Base-by-base conservation (phyloP, 2,329 filamentous ascomycete species). In the Ophiostoma quercus region DNA sequence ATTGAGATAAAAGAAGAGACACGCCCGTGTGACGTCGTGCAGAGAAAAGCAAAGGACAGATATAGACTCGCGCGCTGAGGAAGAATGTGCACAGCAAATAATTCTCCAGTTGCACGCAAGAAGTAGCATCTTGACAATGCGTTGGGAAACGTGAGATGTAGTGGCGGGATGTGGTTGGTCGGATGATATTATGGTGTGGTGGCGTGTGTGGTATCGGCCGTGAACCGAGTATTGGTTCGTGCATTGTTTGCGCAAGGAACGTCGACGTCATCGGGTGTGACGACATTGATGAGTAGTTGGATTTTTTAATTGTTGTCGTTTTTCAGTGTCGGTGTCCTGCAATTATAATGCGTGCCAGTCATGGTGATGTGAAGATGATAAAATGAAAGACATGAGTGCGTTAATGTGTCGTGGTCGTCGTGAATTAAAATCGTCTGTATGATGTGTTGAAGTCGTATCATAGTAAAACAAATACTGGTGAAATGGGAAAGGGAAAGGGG, bases 341-440 rank as follows among this genome's bases (percentile, higher is more conserved):
- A 65, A 39, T 65, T 39, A 65, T 65, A n/a, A 39, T 65, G 60
- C 34, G 11, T 22, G 16, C 8, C 22, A 9, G 29, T 22, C 7
- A 65, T 39, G 3, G 39, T 37, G 19, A 25, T n/a, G 60, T 65
- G 14, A 22, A 41, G 19, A 62, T 57, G 7, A 5, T 39, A 41
- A 39, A 25, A 4, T 22, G 25, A 25, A 65, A 39, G 34, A 22
- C 62, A 22, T 65, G n/a, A 39, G 29, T 65, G 34, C 62, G 62
- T 65, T 39, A 63, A 41, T 14, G 8, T 65, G 62, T 65, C 62
- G 62, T 65, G 34, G 25, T 65, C 62, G 62, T 65, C 62, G 62
- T 65, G 34, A 39, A 65, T 39, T 65, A 39, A 65, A 65, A 39
- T 34, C 3, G 32, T 22, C 2, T 41, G 34, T 39, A 65, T 41